phyloP scores from a whole-genome alignment of 441 rosid species.

The Gossypium davidsonii region DNA sequence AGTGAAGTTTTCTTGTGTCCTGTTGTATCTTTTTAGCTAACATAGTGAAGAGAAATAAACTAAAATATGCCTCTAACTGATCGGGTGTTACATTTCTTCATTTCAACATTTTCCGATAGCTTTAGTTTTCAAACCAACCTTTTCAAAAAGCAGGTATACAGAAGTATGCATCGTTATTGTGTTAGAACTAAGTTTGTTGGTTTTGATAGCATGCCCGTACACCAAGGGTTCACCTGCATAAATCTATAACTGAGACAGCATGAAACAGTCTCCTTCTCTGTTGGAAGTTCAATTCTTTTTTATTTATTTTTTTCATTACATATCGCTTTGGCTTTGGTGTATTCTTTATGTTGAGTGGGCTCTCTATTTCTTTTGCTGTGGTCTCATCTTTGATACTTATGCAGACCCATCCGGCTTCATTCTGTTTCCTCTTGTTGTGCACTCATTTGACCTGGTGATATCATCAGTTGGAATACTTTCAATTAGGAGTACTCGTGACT shows the following conservation, averaged over 20 bases:
- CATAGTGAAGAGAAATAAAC: not conserved
- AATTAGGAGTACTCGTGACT: constrained; percentile 73
- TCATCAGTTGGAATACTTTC: constrained; percentile 91
- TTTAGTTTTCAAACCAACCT: not conserved
- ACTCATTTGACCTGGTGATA: constrained; percentile 89
- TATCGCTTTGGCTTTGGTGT: not conserved
- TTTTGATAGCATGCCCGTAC: not conserved
- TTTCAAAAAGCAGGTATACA: not conserved
- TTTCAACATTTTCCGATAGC: not conserved
- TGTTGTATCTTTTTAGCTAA: not conserved
- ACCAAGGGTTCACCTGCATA: not conserved
- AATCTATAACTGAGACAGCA: not conserved
- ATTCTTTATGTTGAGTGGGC: not conserved
- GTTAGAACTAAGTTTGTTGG: not conserved
- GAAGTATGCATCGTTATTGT: not conserved
- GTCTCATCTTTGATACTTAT: constrained; percentile 20
- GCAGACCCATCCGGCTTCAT: constrained; percentile 99
- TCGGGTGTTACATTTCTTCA: not conserved
- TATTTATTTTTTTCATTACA: not conserved
- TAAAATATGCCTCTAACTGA: not conserved
- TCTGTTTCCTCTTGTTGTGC: constrained; percentile 94
- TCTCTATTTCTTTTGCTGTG: constrained; percentile 10
- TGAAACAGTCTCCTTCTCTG: not conserved
- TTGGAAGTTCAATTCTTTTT: not conserved
- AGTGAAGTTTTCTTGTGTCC: not conserved